Conservation (phyloP, 805 yeast genomes). For the Metschnikowia gruessii region DNA sequence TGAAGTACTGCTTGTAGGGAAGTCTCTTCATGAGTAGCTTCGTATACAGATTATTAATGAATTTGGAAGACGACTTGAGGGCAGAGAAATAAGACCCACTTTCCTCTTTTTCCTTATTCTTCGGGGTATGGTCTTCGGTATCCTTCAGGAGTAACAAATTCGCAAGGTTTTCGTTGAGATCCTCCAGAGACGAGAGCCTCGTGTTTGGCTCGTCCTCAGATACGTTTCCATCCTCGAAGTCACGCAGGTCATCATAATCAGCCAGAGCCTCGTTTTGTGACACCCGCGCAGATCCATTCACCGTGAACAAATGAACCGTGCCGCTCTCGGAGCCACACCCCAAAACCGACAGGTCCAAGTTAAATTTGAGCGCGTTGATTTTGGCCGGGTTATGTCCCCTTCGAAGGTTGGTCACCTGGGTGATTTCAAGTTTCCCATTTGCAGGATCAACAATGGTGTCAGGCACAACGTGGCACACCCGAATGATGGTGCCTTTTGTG, state of each 20-base stretch:
- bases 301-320: constrained; percentile 40
- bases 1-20: constrained; percentile 41
- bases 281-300: constrained; percentile 10
- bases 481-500: constrained; percentile 41
- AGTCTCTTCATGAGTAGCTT: constrained; percentile 36
- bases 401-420: constrained; percentile 34
- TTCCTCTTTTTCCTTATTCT: constrained; percentile 10
- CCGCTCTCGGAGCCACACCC: constrained; percentile 42
- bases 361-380: constrained; percentile 36
- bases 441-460: background rate
- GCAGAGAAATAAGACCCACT: constrained; percentile 19
- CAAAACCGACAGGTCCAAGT: constrained; percentile 30
- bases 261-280: background rate
- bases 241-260: constrained; percentile 5
- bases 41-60: constrained; percentile 37
- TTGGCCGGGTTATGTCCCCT: constrained; percentile 40
- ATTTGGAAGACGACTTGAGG: constrained; percentile 26
- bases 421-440: constrained; percentile 19
- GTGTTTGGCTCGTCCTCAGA: constrained; percentile 22
- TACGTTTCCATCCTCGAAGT: constrained; percentile 13
- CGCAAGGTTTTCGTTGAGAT: constrained; percentile 42
- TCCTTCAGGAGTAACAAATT: constrained; percentile 30
- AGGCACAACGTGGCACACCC: constrained; percentile 28
- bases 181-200: constrained; percentile 33
- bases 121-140: constrained; percentile 10